Percentiles rank a stretch among this genome's conserved stretches.
Evolutionary conservation across 164 flowering plant genomes (phyloP).

Genomic region (Aristolochia contorta): DNA sequence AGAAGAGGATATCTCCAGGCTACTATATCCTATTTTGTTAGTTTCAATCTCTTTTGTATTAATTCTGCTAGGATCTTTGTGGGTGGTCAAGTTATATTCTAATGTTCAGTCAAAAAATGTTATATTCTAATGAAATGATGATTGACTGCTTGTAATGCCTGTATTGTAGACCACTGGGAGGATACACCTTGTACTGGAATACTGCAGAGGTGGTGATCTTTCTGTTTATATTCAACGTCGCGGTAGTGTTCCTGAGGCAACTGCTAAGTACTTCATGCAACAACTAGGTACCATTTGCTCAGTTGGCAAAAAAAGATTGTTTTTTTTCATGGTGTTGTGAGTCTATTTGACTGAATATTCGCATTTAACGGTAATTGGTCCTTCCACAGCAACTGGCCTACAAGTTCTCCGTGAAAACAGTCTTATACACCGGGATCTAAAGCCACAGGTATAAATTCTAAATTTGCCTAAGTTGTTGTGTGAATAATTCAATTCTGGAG

Average conservation of each 20-base stretch:
- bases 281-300: constrained; percentile 57
- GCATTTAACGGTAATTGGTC: neutral
- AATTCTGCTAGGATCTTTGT: no score
- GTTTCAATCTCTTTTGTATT: no score
- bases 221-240: constrained; percentile 68
- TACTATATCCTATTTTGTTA: no score
- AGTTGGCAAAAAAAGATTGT: neutral
- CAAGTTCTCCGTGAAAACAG: constrained; percentile 82
- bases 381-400: constrained; percentile 66
- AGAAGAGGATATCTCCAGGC: no score
- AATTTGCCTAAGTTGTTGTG: neutral
- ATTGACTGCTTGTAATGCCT: no score
- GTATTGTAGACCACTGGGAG: constrained; percentile 59
- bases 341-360: neutral
- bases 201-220: constrained; percentile 95
- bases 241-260: constrained; percentile 72
- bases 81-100: no score
- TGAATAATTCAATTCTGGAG: neutral
- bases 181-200: constrained; percentile 83
- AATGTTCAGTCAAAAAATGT: no score
- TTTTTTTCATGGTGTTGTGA: neutral
- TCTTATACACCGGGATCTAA: constrained; percentile 85
- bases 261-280: constrained; percentile 88
- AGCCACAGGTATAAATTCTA: constrained; percentile 71
- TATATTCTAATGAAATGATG: no score